Evolutionary conservation across 805 yeast genomes (phyloP).

Genomic region (Candida insectorum): DNA sequence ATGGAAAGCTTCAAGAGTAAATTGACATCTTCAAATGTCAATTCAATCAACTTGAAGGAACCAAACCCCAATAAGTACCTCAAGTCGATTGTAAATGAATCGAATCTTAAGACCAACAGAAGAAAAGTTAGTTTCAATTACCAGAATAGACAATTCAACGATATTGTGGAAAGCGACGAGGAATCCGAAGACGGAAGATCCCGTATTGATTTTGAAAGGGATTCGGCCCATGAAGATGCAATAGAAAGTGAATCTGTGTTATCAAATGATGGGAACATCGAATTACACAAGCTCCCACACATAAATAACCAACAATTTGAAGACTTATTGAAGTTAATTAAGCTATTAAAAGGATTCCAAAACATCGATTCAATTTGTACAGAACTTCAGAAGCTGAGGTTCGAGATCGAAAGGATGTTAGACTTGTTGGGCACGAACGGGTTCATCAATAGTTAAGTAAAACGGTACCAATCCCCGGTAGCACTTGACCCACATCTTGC

Average conservation of each 20-base stretch:
- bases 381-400: slow-evolving; percentile 53
- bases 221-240: background rate
- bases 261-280: background rate
- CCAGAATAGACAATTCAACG: slow-evolving; percentile 6
- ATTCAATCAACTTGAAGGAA: slow-evolving; percentile 5
- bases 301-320: slow-evolving; percentile 14
- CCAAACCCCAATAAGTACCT: slow-evolving; percentile 11
- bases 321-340: slow-evolving; percentile 37
- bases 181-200: slow-evolving; percentile 5
- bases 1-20: slow-evolving; percentile 10
- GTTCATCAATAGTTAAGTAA: slow-evolving; percentile 27
- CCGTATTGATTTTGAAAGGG: background rate
- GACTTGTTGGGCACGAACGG: slow-evolving; percentile 34
- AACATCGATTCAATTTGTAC: slow-evolving; percentile 70
- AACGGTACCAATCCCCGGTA: background rate
- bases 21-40: slow-evolving; percentile 9
- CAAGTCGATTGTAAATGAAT: slow-evolving; percentile 20
- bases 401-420: slow-evolving; percentile 51
- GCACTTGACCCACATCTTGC: too few species aligned
- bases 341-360: slow-evolving; percentile 48
- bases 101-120: slow-evolving; percentile 15
- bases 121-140: slow-evolving; percentile 34
- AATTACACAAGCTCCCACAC: slow-evolving; percentile 4
- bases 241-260: background rate
- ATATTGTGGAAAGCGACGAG: slow-evolving; percentile 5